These are phyloP conservation scores for Phialophora expanda DNA, from an alignment of 2,329 filamentous ascomycete species.

Conservation along the genomic window DNA sequence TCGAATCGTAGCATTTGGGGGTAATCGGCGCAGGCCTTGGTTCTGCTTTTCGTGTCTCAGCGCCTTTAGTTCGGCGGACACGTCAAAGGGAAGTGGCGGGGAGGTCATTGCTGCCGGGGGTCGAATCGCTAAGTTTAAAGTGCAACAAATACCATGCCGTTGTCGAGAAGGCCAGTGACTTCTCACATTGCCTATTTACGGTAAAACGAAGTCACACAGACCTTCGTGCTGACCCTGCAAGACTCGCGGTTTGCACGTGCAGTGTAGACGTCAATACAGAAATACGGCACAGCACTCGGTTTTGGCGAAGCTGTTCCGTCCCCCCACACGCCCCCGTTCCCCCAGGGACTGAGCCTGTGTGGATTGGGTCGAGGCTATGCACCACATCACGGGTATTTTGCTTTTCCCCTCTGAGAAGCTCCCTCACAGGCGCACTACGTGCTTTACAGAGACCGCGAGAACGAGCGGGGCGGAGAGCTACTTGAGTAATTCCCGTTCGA, in stretches of 20 bases:
- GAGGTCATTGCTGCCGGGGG: neutral
- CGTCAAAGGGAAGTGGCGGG: slow-evolving; percentile 18
- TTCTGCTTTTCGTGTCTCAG: slow-evolving; percentile 38
- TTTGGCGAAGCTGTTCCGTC: neutral
- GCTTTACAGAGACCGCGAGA: neutral
- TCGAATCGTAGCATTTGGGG: slow-evolving; percentile 52
- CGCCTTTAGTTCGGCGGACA: slow-evolving; percentile 30
- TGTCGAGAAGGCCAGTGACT: neutral
- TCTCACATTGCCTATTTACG: neutral
- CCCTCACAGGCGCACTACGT: neutral
- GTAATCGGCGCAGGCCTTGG: slow-evolving; percentile 29
- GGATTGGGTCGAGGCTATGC: neutral
- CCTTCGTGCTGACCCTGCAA: neutral
- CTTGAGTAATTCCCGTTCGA: neutral
- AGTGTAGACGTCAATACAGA: neutral
- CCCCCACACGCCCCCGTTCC: neutral
- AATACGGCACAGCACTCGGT: neutral
- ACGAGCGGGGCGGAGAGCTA: neutral
- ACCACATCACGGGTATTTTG: neutral
- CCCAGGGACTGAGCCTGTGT: neutral
- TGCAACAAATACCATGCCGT: neutral
- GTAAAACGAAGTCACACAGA: neutral
- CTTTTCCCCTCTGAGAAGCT: neutral
- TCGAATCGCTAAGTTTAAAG: neutral
- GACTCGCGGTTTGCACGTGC: neutral